phyloP scores from a whole-genome alignment of 2,329 filamentous ascomycete genomes.

The Fusarium oligoseptatum region DNA sequence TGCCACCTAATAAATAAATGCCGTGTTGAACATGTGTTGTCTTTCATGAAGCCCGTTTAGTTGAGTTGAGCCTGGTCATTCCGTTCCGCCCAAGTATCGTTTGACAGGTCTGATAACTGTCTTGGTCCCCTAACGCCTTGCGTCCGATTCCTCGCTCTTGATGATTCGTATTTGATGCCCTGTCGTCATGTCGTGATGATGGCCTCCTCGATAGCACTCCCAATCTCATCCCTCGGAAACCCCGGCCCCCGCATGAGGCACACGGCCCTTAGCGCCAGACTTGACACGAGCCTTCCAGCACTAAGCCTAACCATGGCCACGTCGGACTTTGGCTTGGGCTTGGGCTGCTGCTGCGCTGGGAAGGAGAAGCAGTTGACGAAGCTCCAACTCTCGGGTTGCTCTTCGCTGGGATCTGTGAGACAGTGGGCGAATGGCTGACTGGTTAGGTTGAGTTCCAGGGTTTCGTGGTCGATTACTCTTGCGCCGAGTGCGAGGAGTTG shows the following conservation, averaged over 20 bases:
- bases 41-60: not conserved
- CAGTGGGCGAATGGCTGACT: conserved; percentile 8
- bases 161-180: not conserved
- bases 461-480: conserved; percentile 40
- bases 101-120: not conserved
- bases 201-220: conserved; percentile 44
- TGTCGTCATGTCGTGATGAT: conserved; percentile 21
- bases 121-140: not conserved
- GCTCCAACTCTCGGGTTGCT: conserved; percentile 46
- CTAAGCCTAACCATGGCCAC: conserved; percentile 36
- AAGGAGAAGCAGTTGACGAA: conserved; percentile 46
- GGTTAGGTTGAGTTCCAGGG: conserved; percentile 40
- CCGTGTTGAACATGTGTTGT: not conserved
- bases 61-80: not conserved
- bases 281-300: conserved; percentile 30
- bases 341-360: conserved; percentile 15
- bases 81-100: not conserved
- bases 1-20: conserved; percentile 5
- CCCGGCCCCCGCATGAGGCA: conserved; percentile 45
- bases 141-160: not conserved
- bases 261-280: conserved; percentile 33
- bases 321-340: conserved; percentile 9
- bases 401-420: conserved; percentile 6
- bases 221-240: conserved; percentile 43
- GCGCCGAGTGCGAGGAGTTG: conserved; percentile 44